These are phyloP conservation scores for Ambispora gerdemannii DNA, from an alignment of 192 early-diverging fungal genomes.

Conservation along the genomic window DNA sequence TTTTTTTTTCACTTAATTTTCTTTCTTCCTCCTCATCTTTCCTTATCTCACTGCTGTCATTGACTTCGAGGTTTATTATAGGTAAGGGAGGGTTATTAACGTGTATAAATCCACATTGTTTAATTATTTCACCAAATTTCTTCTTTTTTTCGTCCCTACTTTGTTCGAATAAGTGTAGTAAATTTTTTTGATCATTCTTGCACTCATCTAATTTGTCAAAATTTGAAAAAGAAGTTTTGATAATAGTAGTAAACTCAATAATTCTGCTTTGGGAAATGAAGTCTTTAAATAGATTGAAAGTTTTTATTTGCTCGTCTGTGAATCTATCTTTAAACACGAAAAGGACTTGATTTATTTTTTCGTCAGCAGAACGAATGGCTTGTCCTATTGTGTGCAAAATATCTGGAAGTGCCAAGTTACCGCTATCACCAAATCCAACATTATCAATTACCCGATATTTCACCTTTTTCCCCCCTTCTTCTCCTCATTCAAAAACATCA, in stretches of 20 bases:
- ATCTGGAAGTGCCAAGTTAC: background rate
- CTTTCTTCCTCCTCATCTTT: too few relatives aligned
- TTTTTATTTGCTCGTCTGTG: background rate
- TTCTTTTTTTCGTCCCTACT: background rate
- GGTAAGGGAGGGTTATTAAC: constrained; percentile 16
- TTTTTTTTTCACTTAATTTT: background rate
- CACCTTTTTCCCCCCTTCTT: too few relatives aligned
- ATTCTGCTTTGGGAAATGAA: constrained; percentile 6
- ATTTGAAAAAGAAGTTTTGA: constrained; percentile 6
- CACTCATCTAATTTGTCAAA: constrained; percentile 1
- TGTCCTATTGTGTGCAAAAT: constrained; percentile 15
- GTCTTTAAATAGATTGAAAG: constrained; percentile 12
- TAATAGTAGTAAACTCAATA: constrained; percentile 16
- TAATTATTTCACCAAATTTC: constrained; percentile 7
- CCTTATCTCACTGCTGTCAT: too few relatives aligned
- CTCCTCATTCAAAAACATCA: constrained; percentile 3
- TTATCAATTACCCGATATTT: constrained; percentile 21
- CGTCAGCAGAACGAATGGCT: background rate
- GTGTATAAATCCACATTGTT: background rate
- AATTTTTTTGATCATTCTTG: background rate
- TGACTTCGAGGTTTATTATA: background rate
- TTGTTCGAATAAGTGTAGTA: too few relatives aligned
- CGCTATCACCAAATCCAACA: constrained; percentile 20
- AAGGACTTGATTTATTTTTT: constrained; percentile 15
- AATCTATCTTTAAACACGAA: constrained; percentile 11